These are phyloP conservation scores for Aspergillus caelatus DNA, from an alignment of 2,329 filamentous ascomycete species.

Conservation along the genomic window DNA sequence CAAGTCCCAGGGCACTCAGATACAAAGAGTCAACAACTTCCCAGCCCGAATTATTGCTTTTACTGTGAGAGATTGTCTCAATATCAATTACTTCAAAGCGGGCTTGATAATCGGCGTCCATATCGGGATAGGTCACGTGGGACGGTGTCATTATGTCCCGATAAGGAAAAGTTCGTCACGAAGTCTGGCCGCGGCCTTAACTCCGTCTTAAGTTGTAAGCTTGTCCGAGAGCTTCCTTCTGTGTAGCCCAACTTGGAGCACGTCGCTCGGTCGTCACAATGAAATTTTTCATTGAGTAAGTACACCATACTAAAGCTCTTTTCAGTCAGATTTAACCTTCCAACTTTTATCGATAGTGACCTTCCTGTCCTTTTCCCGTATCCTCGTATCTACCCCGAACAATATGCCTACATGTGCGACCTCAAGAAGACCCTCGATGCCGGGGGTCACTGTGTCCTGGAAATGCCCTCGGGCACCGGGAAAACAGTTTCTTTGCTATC, in stretches of 20 bases:
- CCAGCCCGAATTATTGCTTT: background rate
- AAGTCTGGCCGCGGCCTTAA: slow-evolving; percentile 18
- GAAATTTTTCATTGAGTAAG: slow-evolving; percentile 78
- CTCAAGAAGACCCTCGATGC: slow-evolving; percentile 88
- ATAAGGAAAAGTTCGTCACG: slow-evolving; percentile 33
- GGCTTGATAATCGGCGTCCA: slow-evolving; percentile 27
- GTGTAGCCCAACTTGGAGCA: slow-evolving; percentile 19
- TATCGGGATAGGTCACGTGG: slow-evolving; percentile 22
- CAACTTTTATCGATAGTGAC: slow-evolving; percentile 50
- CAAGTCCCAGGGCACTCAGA: slow-evolving; percentile 1
- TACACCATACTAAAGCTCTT: background rate
- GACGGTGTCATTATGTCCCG: slow-evolving; percentile 30
- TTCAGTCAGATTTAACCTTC: slow-evolving; percentile 11
- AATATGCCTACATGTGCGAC: slow-evolving; percentile 82
- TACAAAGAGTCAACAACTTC: background rate
- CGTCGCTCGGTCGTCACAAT: slow-evolving; percentile 52
- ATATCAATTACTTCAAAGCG: slow-evolving; percentile 8
- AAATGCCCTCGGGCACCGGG: slow-evolving; percentile 98
- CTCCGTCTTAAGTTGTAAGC: slow-evolving; percentile 8
- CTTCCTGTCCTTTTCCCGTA: slow-evolving; percentile 74
- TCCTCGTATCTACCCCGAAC: slow-evolving; percentile 72
- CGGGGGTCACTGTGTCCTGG: slow-evolving; percentile 91
- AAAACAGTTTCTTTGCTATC: slow-evolving; percentile 96
- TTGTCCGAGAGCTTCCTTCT: slow-evolving; percentile 17
- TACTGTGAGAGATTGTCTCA: background rate